phyloP scores from a whole-genome alignment of 1,284 basidiomycete genomes.

The Wallemia mellicola region DNA sequence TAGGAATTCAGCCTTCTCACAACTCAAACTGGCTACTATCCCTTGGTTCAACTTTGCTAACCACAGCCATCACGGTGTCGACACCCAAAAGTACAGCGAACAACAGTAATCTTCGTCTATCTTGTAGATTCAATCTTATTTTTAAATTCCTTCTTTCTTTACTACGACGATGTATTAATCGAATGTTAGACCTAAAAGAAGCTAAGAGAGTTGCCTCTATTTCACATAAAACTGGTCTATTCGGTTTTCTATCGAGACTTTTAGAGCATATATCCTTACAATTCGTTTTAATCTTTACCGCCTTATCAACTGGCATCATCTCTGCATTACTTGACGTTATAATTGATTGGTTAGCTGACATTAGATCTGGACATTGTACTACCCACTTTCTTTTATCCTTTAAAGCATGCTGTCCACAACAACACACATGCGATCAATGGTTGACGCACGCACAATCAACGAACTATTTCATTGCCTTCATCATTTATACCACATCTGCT shows the following conservation, averaged over 20 bases:
- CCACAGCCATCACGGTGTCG: constrained; percentile 58
- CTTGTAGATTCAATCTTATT: no score
- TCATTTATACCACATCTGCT: not conserved
- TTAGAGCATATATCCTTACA: constrained; percentile 31
- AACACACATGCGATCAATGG: constrained; percentile 39
- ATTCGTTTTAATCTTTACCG: constrained; percentile 33
- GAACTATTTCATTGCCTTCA: constrained; percentile 17
- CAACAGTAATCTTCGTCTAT: constrained; percentile 1
- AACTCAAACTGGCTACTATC: constrained; percentile 34
- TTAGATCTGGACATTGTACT: constrained; percentile 34
- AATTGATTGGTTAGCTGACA: constrained; percentile 39
- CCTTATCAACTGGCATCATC: constrained; percentile 32
- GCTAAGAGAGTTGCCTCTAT: not conserved
- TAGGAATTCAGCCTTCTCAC: constrained; percentile 72
- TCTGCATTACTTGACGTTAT: constrained; percentile 44
- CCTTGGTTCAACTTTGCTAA: constrained; percentile 71
- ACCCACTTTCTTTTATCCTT: constrained; percentile 44
- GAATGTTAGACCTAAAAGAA: not conserved
- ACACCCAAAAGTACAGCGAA: constrained; percentile 39
- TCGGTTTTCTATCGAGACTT: constrained; percentile 25
- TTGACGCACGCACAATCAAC: constrained; percentile 1
- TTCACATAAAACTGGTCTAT: constrained; percentile 17
- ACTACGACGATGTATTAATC: no score
- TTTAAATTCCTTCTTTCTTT: no score
- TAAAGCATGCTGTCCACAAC: constrained; percentile 35